phyloP scores from a whole-genome alignment of 139 green algal species.

The Zygnema circumcarinatum region DNA sequence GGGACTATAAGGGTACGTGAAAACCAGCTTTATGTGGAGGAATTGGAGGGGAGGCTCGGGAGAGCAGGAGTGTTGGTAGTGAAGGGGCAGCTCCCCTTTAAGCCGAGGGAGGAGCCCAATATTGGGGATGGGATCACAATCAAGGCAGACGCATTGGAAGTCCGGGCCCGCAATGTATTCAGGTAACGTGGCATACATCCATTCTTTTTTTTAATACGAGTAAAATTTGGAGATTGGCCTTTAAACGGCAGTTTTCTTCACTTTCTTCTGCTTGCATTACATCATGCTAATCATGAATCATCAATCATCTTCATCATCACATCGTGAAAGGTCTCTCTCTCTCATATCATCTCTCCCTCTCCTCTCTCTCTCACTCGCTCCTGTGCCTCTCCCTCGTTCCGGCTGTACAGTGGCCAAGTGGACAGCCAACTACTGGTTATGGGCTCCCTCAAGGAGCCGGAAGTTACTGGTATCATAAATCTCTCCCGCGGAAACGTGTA shows the following conservation, averaged over 20 bases:
- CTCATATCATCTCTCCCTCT: background rate
- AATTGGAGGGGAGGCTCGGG: slow-evolving; percentile 58
- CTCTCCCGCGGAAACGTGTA: slow-evolving; percentile 59
- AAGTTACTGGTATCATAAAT: slow-evolving; percentile 57
- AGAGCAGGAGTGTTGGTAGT: slow-evolving; percentile 41
- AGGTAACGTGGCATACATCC: slow-evolving; percentile 23
- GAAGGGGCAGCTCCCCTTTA: slow-evolving; percentile 26
- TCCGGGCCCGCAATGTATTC: slow-evolving; percentile 64
- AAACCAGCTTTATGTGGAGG: slow-evolving; percentile 60
- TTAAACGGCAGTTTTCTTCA: background rate
- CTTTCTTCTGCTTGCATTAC: too few species aligned
- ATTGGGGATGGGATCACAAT: slow-evolving; percentile 52
- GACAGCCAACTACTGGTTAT: slow-evolving; percentile 43
- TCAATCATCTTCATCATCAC: too few species aligned
- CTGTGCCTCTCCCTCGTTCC: too few species aligned
- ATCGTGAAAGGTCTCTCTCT: too few species aligned
- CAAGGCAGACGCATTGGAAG: slow-evolving; percentile 57
- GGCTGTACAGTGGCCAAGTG: slow-evolving; percentile 48
- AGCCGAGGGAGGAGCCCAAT: slow-evolving; percentile 31
- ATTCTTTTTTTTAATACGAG: background rate
- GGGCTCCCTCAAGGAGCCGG: slow-evolving; percentile 49
- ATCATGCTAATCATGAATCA: background rate
- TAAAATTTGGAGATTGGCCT: background rate
- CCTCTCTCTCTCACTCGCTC: background rate
- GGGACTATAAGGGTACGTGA: slow-evolving; percentile 50